Evolutionary conservation across 2,329 filamentous ascomycete species (phyloP), one percentile per base, ranked within the genome.

Genomic region (Trichoderma koningiopsis): DNA sequence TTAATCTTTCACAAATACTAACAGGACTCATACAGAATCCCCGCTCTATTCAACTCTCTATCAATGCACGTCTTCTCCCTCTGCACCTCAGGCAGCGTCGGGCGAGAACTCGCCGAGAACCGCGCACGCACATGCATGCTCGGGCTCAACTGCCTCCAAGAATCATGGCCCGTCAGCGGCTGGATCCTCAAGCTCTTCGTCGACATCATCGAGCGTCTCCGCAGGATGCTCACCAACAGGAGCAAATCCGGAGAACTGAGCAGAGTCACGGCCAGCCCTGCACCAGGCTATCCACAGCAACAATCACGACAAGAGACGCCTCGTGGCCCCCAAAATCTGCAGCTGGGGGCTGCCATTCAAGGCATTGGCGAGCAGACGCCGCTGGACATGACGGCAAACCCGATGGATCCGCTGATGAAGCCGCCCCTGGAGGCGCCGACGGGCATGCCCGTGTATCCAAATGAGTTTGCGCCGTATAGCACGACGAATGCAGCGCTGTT

Each of bases 151-250:
- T 62, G 59, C 24, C 59, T 62, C 24, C 59, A 62, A 19, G 59
- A 62, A 13, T 62, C 59, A 35, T 62, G 59, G 59, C 59, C 59
- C 13, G 59, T 62, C 16, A 62, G 59, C 13, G 59, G 59, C 22
- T 62, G 59, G 59, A 62, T 62, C 24, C 22, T 62, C n/a, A 62
- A 62, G 6, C 22, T 62, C 33, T 62, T 62, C 5, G 59, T 62
- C 4, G 59, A 62, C 7, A 62, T 62, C 49, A 62, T 62, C 29
- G 59, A 62, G 49, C 37, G 59, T 11, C 59, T 62, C 6, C 59
- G 59, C 22, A 35, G 43, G 10, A 62, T 31, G 59, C 59, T 62
- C 47, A 62, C 59, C 6, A 62, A 62, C 29, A 29, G 59, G 33
- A 62, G 47, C n/a, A 62, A 24, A 7, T 62, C 40, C 24, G 40